Base-by-base conservation (phyloP, 2,329 filamentous ascomycete genomes). In the Akanthomyces uredinophilus region DNA sequence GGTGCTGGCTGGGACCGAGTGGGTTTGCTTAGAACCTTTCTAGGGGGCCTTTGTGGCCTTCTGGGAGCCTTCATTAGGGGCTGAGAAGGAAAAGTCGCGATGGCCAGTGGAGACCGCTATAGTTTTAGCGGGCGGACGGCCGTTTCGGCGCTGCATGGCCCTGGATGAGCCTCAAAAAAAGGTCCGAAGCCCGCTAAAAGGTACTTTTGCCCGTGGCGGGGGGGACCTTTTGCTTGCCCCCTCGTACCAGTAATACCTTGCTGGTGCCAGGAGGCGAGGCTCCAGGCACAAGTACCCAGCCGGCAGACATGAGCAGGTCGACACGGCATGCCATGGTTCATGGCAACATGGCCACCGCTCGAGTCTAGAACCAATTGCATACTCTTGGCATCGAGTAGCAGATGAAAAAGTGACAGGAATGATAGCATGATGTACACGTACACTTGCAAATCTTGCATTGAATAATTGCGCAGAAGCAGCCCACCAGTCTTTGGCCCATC, bases 111-210 rank as follows among this genome's bases (percentile, higher is more conserved):
- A 6, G 32, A 35, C 32, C 20, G 44, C 44, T 46, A 22, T 14
- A 46, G 5, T n/a, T 46, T 29, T 57, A 57, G 41, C 14, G 43
- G 43, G 5, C 14, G 20, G 27, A 46, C 27, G 41, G 41, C 41
- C 24, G 24, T 29, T 22, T 55, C 52, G 52, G 52, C 39, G 37
- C 53, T n/a, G 39, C 8, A 37, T 11, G 29, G 18, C 27, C 10
- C 49, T 32, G 29, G 27, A 35, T 35, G 41, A 32, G 53, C 24
- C 53, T 56, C 24, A 46, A 29, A 35, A 54, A 29, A 44, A 39
- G 39, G 14, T 46, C 41, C 53, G 20, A 47, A 57, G 54, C 20
- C 54, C 54, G 54, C 43, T 49, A 43, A 58, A 49, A 57, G 53
- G 54, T 22, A 55, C 52, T 37, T 55, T 55, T 55, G 52, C 52